Evolutionary conservation across 768 basidiomycete genomes (phyloP), one percentile per base, ranked within the genome.

Genomic region (Mrakia gelida): DNA sequence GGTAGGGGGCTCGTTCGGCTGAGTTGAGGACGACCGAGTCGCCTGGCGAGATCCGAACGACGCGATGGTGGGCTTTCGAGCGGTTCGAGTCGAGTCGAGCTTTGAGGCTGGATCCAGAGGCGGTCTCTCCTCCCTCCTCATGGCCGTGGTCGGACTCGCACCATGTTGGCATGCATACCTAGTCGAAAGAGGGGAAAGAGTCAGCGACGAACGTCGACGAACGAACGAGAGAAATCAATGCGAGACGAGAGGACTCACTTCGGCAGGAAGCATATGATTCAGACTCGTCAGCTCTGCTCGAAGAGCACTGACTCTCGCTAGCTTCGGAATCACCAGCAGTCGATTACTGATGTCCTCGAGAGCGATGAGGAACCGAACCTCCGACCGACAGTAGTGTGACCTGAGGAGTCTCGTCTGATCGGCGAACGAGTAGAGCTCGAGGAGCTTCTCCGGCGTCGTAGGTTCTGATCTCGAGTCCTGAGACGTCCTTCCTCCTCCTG

Each of bases 1-100:
- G 87, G 83, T 93, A 99, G 7, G 97, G 97, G 0, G 94, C 95
- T 52, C 92, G 89, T 84, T 99, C 95, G 4, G 97, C 97, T 28
- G 96, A 98, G 83, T 99, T 99, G 38, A 99, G 88, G 15, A 98
- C 97, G 65, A 98, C 97, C 76, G 93, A 92, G 86, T 99, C 97
- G 21, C 95, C 94, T 3, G 97, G 96, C 16, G 96, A 95, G 82
- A 99, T 96, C 80, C 97, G 91, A 72, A 98, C 95, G 73, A 99
- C 93, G 62, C 94, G 91, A 83, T 98, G 95, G 83, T 98, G 96
- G 8, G 92, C 89, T 81, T 89, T 86, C 9, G 88, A 84, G 43
- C 82, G 82, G 30, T 84, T 81, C 77, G 83, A 84, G 75, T 83
- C 83, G 8, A 79, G 80, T 34, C 87, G 86, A 34, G 84, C 83